Conservation (phyloP, 2,329 filamentous ascomycete genomes). For the Cryphonectria japonica region DNA sequence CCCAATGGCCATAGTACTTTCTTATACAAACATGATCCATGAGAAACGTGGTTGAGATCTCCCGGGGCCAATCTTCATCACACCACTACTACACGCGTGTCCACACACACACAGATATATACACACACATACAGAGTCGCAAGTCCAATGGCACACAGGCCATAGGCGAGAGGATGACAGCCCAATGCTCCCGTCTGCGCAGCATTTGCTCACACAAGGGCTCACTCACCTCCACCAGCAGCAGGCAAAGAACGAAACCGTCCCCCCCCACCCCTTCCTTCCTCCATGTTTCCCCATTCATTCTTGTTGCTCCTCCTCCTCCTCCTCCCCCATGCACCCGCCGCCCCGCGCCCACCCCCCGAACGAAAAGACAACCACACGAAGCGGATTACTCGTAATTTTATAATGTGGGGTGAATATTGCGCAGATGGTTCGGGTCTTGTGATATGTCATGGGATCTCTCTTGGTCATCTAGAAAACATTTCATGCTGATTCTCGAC, state of each 20-base stretch:
- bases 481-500: neutral
- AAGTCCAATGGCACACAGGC: neutral
- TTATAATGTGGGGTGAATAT: neutral
- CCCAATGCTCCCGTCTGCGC: neutral
- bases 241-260: neutral
- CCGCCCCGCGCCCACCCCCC: neutral
- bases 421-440: constrained; percentile 14
- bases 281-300: neutral
- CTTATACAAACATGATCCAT: no score
- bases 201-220: neutral
- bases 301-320: neutral
- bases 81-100: no score
- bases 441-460: constrained; percentile 17
- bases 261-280: neutral
- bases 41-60: no score
- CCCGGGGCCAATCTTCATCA: no score
- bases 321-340: neutral
- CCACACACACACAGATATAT: no score
- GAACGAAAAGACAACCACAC: neutral
- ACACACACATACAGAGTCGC: neutral
- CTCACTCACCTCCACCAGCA: neutral
- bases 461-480: neutral
- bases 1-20: neutral
- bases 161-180: neutral
- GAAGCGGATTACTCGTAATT: neutral